phyloP scores from a whole-genome alignment of 768 basidiomycete genomes.

The Gautieria morchelliformis region DNA sequence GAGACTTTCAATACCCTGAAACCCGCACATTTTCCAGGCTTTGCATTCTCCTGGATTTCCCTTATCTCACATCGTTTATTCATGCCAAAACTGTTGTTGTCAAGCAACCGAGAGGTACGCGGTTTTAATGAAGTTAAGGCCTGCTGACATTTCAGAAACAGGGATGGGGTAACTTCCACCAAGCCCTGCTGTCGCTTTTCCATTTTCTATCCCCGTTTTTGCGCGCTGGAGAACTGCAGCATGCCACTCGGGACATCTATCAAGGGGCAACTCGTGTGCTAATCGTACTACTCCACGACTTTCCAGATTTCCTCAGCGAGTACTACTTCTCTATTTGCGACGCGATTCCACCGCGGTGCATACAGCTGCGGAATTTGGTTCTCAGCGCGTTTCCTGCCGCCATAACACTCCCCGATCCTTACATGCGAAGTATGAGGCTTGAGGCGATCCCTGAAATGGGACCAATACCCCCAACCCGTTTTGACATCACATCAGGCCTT shows the following conservation, averaged over 20 bases:
- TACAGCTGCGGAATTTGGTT: conserved; percentile 94
- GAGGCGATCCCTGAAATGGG: conserved; percentile 85
- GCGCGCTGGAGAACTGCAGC: conserved; percentile 68
- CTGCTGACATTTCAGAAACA: conserved; percentile 20
- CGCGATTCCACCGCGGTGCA: conserved; percentile 83
- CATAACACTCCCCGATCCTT: conserved; percentile 76
- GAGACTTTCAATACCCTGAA: conserved; percentile 95
- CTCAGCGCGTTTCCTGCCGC: conserved; percentile 88
- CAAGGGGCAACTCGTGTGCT: conserved; percentile 84
- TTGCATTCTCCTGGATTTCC: conserved; percentile 97
- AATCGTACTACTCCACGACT: conserved; percentile 93
- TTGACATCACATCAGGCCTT: conserved; percentile 81
- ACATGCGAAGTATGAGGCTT: conserved; percentile 63
- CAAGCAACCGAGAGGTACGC: conserved; percentile 77
- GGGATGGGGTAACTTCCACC: conserved; percentile 97
- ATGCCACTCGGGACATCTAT: conserved; percentile 79
- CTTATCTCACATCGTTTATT: conserved; percentile 92
- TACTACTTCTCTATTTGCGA: conserved; percentile 96
- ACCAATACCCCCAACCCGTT: conserved; percentile 81
- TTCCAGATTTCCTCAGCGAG: conserved; percentile 96
- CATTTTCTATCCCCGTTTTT: conserved; percentile 92
- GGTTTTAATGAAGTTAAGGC: background rate
- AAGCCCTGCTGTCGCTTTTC: conserved; percentile 85
- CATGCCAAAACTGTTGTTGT: conserved; percentile 89
- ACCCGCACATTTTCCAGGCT: conserved; percentile 94